These are phyloP conservation scores for Saccharomyces pastorianus DNA, from an alignment of 1,139 yeast species.

Conservation along the genomic window DNA sequence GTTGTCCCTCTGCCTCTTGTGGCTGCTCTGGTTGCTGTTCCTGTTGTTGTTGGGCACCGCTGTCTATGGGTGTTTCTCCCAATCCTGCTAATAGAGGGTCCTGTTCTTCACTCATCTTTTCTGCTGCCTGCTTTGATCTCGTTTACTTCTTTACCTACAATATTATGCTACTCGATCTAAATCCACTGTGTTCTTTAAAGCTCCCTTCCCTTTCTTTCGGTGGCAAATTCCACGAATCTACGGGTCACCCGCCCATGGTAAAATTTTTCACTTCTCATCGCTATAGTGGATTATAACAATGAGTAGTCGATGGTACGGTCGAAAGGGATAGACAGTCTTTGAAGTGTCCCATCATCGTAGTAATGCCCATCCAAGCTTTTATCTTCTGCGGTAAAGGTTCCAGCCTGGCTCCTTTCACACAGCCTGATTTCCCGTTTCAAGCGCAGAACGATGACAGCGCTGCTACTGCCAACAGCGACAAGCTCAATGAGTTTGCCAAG, in stretches of 20 bases:
- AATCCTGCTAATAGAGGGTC: conserved; percentile 72
- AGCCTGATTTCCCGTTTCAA: conserved; percentile 27
- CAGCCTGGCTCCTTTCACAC: conserved; percentile 62
- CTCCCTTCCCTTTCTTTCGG: neutral
- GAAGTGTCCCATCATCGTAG: conserved; percentile 8
- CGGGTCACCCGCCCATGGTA: neutral
- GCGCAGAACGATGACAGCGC: neutral
- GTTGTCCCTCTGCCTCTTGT: conserved; percentile 11
- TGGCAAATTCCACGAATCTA: neutral
- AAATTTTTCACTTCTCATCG: neutral
- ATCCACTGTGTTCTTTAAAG: neutral
- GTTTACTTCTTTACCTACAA: neutral
- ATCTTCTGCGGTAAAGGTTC: conserved; percentile 83
- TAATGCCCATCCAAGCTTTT: conserved; percentile 67
- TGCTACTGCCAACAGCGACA: conserved; percentile 18
- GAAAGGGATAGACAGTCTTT: neutral
- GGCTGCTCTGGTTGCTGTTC: conserved; percentile 5
- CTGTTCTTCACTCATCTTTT: conserved; percentile 52
- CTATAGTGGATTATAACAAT: neutral
- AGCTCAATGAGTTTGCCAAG: neutral
- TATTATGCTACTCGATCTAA: too few relatives aligned
- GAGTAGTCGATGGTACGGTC: neutral
- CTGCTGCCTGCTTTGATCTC: too few relatives aligned
- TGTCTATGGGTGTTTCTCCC: conserved; percentile 29
- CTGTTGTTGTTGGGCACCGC: conserved; percentile 2